Evolutionary conservation across 1,284 basidiomycete genomes (phyloP), one percentile per base, ranked within the genome.

Genomic region (Omphalotus olearius): DNA sequence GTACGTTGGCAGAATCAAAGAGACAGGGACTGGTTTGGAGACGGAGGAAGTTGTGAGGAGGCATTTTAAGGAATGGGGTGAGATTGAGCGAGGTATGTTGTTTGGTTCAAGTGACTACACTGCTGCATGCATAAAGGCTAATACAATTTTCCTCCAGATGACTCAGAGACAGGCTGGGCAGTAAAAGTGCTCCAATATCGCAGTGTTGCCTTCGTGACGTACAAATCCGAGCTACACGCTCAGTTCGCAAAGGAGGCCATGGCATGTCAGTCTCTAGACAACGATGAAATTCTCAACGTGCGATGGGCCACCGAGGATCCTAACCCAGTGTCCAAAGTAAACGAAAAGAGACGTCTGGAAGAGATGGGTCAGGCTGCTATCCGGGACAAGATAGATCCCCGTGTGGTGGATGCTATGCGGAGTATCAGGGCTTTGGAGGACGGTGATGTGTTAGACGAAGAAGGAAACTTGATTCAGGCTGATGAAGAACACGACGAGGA

Each of bases 231-330:
- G 65, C 64, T 88, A 51, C 74, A 84, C 59, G 97, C 93, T 0
- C 93, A 97, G 64, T 99, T 99, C 66, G 97, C 96, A 14, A 98
- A 98, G 66, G 97, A 99, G 69, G 85, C 97, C 0, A 99, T 99
- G 97, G 92, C 94, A 40, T 94, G 95, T 69, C 97, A 99, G 70
- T 96, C 93, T 20, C 76, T 99, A 59, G 96, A 99, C 68, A 92
- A 95, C 62, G 92, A 98, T 67, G 97, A 99, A 68, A 93, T 98
- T 59, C 80, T 99, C 57, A 99, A 99, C 68, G 93, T 98, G 41
- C 85, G 94, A 50, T 98, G 94, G 94, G 94, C 94, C 40, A 97
- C 94, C 0, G 94, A 96, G 66, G 94, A 98, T 66, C 94, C 94
- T 1, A 97, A 98, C 66, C 94, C 94, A 0, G 83, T 83, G 0